Conservation (phyloP, 1,284 basidiomycete species). For the Tilletiopsis washingtonensis region DNA sequence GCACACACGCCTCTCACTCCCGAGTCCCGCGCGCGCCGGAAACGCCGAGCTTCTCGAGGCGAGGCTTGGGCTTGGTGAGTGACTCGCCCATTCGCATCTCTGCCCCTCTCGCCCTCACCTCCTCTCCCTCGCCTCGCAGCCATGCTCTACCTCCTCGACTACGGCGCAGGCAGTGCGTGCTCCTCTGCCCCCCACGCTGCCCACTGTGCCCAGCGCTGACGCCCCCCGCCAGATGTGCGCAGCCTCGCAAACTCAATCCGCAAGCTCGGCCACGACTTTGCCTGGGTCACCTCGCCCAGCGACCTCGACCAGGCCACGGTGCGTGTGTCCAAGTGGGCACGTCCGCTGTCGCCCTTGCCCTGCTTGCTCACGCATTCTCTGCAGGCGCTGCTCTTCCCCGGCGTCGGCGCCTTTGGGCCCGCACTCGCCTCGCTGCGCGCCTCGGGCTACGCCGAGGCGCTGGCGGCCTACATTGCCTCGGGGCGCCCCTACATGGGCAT, state of each 20-base stretch:
- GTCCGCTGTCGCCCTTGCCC: not conserved
- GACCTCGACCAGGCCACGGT: constrained; percentile 87
- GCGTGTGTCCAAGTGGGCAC: constrained; percentile 49
- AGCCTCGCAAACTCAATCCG: constrained; percentile 80
- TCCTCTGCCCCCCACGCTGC: not conserved
- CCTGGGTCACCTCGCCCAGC: constrained; percentile 75
- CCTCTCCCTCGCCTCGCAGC: not conserved
- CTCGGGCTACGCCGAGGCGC: constrained; percentile 70
- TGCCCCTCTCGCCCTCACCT: not conserved
- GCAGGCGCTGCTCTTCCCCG: constrained; percentile 91
- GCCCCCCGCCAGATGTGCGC: constrained; percentile 28
- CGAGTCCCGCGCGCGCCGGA: too few relatives aligned
- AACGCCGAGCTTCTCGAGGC: too few relatives aligned
- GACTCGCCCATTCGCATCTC: not conserved
- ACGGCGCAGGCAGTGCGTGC: constrained; percentile 42
- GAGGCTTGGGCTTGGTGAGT: too few relatives aligned
- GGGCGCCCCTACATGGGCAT: constrained; percentile 83
- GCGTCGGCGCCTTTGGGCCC: constrained; percentile 89
- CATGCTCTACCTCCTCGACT: constrained; percentile 47
- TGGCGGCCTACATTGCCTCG: constrained; percentile 73
- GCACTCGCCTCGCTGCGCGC: constrained; percentile 70
- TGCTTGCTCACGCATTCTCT: not conserved
- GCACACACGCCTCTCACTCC: too few relatives aligned
- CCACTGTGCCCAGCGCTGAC: not conserved
- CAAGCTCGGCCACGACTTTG: constrained; percentile 77